Evolutionary conservation across 2,329 filamentous ascomycete genomes (phyloP), one percentile per base, ranked within the genome.

Genomic region (Scolecobasidium constrictum): DNA sequence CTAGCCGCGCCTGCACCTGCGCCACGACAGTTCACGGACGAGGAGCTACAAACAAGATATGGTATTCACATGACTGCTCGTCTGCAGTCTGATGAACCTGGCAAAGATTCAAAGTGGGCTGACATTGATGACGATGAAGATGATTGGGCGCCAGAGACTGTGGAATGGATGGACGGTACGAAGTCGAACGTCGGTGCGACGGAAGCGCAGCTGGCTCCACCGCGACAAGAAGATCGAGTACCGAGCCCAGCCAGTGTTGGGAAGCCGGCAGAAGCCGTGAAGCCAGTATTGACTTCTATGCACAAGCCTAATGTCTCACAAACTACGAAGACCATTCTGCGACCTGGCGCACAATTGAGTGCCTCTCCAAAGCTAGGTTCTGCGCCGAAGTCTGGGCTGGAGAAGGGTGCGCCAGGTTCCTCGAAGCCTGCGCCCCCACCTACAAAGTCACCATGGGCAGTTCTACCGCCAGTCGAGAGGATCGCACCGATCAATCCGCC

Each of bases 51-150:
- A 55, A 83, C 86, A 58, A 84, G 86, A 57, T 87, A 85, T 60
- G 85, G 86, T 22, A 92, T 92, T 53, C 86, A 92, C 57, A 75
- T 93, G 63, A 83, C 85, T 44, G 86, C 75, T 52, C 79, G 86
- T 52, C 66, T 92, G 44, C 81, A 86, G 49, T 74, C 82, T 39
- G 83, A 90, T 50, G 83, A 87, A 56, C 55, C 52, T 18, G 76
- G 77, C 45, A 83, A 83, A 46, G 82, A 87, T 53, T 78, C 81
- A 22, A 90, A 88, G 58, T 93, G 86, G 86, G 86, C 85, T 18
- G 86, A 93, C 55, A 88, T 90, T 47, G 86, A 92, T 47, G 86
- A 92, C 45, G 85, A 92, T 49, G 83, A 88, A 53, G 86, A 92
- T 28, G 84, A 90, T 54, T 90, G 85, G 83, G 82, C 80, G 12